Percentiles rank a stretch among this genome's conserved stretches.
These are phyloP conservation scores for Aureobasidium sp. DNA, from an alignment of 2,329 filamentous ascomycete species.

Conservation along the genomic window DNA sequence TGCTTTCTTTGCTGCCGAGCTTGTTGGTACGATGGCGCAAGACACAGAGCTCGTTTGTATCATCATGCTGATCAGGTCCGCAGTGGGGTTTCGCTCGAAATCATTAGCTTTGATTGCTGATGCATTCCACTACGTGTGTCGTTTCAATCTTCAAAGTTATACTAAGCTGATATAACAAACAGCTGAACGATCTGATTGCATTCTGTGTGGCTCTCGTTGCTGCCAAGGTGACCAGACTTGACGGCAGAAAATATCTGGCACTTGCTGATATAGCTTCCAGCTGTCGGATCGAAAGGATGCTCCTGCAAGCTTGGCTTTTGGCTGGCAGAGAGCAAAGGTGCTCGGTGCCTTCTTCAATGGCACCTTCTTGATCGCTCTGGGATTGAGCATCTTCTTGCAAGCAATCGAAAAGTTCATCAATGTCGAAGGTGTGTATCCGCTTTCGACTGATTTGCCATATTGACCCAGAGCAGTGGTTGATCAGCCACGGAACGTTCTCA, in stretches of 20 bases:
- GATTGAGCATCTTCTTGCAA: constrained; percentile 65
- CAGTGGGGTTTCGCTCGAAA: constrained; percentile 61
- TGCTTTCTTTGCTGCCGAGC: constrained; percentile 12
- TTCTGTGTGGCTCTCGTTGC: constrained; percentile 62
- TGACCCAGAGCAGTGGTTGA: constrained; percentile 47
- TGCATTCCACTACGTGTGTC: constrained; percentile 66
- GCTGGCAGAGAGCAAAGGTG: constrained; percentile 69
- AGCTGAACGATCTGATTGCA: constrained; percentile 65
- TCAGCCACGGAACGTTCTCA: constrained; percentile 58
- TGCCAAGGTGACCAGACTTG: constrained; percentile 43
- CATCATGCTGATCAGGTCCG: background rate
- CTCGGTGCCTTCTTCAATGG: constrained; percentile 77
- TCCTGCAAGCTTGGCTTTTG: constrained; percentile 58
- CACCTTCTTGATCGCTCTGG: constrained; percentile 64
- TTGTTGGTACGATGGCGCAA: background rate
- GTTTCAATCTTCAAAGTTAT: background rate
- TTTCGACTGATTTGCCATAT: constrained; percentile 36
- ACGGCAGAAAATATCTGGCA: constrained; percentile 14
- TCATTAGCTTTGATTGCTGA: constrained; percentile 69
- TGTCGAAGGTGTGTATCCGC: constrained; percentile 25
- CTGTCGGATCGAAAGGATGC: constrained; percentile 50
- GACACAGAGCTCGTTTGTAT: background rate
- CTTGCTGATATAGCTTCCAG: constrained; percentile 25
- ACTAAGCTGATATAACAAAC: background rate
- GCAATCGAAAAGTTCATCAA: constrained; percentile 63